Conservation (phyloP, 495 filamentous ascomycete genomes). For the Penicillium maclennaniae region DNA sequence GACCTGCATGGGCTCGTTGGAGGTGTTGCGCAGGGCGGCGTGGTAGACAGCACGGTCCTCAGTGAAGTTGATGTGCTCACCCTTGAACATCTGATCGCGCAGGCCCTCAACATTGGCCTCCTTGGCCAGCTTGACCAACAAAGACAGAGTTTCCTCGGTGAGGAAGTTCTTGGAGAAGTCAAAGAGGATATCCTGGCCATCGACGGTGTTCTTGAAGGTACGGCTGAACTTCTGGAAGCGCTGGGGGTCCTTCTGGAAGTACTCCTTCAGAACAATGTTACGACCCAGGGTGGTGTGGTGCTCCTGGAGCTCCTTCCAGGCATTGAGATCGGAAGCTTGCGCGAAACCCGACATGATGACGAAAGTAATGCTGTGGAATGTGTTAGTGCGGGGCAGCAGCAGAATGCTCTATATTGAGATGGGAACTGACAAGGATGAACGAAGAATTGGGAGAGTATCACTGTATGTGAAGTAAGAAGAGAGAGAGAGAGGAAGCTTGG, state of each 20-base stretch:
- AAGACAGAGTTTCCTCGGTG: constrained; percentile 82
- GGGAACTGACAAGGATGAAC: constrained; percentile 10
- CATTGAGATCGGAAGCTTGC: constrained; percentile 74
- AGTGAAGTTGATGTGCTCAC: constrained; percentile 98
- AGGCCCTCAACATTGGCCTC: constrained; percentile 89
- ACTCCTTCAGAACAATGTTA: constrained; percentile 86
- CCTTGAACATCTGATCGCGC: constrained; percentile 93
- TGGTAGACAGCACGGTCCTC: constrained; percentile 96
- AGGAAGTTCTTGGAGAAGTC: constrained; percentile 99
- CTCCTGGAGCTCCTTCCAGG: constrained; percentile 84
- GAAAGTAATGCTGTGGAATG: constrained; percentile 14
- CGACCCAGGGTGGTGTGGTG: constrained; percentile 82
- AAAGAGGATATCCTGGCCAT: constrained; percentile 82
- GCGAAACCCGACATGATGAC: constrained; percentile 56
- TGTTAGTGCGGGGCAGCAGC: constrained; percentile 37
- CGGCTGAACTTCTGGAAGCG: constrained; percentile 90
- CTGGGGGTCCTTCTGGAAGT: constrained; percentile 81
- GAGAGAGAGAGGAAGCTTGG: constrained; percentile 5
- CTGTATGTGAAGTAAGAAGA: not conserved
- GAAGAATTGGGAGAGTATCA: constrained; percentile 10
- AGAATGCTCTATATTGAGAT: not conserved
- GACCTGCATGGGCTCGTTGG: constrained; percentile 82
- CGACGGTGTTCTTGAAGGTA: constrained; percentile 74
- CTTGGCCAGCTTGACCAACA: constrained; percentile 84
- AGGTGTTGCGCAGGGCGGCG: constrained; percentile 83